A percentile compares a stretch with the other conserved stretches of the same genome.
These are phyloP conservation scores for Mycena epipterygia DNA, from an alignment of 768 basidiomycete genomes.

Conservation along the genomic window DNA sequence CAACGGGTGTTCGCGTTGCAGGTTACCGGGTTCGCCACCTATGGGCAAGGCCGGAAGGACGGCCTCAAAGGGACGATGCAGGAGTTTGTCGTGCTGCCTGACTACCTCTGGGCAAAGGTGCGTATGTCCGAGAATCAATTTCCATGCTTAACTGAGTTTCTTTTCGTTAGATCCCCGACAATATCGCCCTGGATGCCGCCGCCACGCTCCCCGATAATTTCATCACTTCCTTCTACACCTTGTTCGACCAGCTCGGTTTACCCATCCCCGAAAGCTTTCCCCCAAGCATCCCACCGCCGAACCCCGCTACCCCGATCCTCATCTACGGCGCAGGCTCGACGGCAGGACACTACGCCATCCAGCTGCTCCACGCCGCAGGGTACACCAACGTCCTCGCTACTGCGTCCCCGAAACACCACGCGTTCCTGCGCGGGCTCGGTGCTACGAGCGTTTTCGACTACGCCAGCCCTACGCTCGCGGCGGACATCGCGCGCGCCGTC, in stretches of 20 bases:
- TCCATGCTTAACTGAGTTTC: neutral
- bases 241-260: constrained; percentile 52
- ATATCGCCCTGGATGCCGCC: constrained; percentile 52
- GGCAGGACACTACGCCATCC: constrained; percentile 50
- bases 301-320: constrained; percentile 50
- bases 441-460: constrained; percentile 55
- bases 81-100: constrained; percentile 33
- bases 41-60: constrained; percentile 39
- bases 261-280: constrained; percentile 51
- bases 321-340: constrained; percentile 59
- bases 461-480: constrained; percentile 42
- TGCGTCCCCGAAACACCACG: constrained; percentile 50
- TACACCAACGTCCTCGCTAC: constrained; percentile 56
- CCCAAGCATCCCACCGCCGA: constrained; percentile 40
- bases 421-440: constrained; percentile 49
- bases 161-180: constrained; percentile 54
- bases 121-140: constrained; percentile 4
- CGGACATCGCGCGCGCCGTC: constrained; percentile 44
- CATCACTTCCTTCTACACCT: constrained; percentile 53
- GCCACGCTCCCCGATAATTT: constrained; percentile 59
- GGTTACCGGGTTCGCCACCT: constrained; percentile 15
- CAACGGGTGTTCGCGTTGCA: neutral
- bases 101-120: constrained; percentile 54
- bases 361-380: constrained; percentile 52
- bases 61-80: constrained; percentile 31